These are phyloP conservation scores for Chytridium lagenaria DNA, from an alignment of 371 early-diverging fungal species.

Conservation along the genomic window DNA sequence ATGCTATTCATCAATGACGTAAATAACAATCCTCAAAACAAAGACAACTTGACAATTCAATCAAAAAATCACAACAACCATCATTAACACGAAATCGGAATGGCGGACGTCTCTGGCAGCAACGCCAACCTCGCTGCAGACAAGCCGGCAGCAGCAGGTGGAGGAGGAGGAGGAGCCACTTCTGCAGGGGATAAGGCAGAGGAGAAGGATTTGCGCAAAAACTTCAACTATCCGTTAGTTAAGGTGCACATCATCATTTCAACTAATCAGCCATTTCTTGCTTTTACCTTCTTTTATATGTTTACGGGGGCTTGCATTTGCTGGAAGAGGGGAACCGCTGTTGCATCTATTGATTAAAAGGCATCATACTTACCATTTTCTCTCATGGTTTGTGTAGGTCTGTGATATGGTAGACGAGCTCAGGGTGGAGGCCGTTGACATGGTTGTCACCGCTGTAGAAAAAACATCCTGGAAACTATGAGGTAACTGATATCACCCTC, in stretches of 20 bases:
- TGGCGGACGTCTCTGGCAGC: conserved; percentile 52
- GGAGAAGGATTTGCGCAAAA: conserved; percentile 51
- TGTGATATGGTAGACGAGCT: conserved; percentile 61
- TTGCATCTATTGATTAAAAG: too few species aligned
- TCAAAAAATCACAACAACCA: too few species aligned
- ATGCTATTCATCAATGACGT: background rate
- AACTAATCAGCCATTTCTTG: background rate
- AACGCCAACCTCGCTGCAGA: conserved; percentile 48
- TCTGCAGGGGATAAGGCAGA: conserved; percentile 41
- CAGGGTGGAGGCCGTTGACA: conserved; percentile 57
- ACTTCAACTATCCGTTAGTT: conserved; percentile 62
- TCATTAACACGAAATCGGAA: conserved; percentile 16
- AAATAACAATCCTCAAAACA: background rate
- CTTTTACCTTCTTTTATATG: background rate
- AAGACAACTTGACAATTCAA: too few species aligned
- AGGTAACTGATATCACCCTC: conserved; percentile 37
- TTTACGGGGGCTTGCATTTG: background rate
- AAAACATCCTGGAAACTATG: conserved; percentile 61
- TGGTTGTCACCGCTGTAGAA: conserved; percentile 62
- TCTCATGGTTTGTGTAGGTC: too few species aligned
- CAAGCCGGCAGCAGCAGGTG: conserved; percentile 38
- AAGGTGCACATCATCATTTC: conserved; percentile 39
- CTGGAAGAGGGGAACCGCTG: too few species aligned
- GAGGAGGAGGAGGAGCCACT: too few species aligned
- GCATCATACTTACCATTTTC: too few species aligned